These are phyloP conservation scores for Mycena amicta DNA, from an alignment of 768 basidiomycete genomes.

Conservation along the genomic window DNA sequence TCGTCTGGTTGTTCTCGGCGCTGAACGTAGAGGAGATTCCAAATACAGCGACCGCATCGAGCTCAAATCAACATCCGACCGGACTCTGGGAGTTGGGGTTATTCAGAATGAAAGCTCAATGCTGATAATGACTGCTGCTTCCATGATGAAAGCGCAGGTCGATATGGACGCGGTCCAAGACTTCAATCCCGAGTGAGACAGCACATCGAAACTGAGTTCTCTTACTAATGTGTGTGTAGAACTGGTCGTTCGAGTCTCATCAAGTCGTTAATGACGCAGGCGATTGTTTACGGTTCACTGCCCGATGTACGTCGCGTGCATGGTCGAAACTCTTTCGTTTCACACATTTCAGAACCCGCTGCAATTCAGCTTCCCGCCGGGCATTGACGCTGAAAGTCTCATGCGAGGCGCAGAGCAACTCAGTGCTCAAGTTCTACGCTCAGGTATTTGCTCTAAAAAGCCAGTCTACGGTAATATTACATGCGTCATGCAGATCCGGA, in stretches of 20 bases:
- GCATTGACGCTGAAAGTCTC: constrained; percentile 75
- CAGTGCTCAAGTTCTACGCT: constrained; percentile 69
- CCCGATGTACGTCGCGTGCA: constrained; percentile 56
- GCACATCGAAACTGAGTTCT: background rate
- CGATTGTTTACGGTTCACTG: constrained; percentile 75
- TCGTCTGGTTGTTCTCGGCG: background rate
- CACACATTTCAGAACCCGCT: constrained; percentile 61
- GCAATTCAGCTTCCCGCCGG: constrained; percentile 79
- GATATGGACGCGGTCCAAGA: constrained; percentile 61
- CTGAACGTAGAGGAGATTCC: constrained; percentile 47
- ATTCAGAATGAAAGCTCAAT: constrained; percentile 49
- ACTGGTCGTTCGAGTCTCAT: constrained; percentile 68
- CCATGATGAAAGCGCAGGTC: constrained; percentile 67
- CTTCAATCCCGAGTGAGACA: constrained; percentile 66
- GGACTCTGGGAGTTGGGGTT: constrained; percentile 73
- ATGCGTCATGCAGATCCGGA: constrained; percentile 50
- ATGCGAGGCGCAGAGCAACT: constrained; percentile 81
- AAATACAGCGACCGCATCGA: constrained; percentile 74
- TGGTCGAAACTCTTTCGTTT: too few species aligned
- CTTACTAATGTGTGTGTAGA: constrained; percentile 34
- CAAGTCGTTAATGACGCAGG: constrained; percentile 81
- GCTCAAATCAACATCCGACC: constrained; percentile 65
- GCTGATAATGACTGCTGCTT: constrained; percentile 65
- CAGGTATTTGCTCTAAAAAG: constrained; percentile 47
- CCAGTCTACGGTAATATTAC: background rate